Evolutionary conservation across 148 eudicot genomes (phyloP), one percentile per base, ranked within the genome.

Genomic region (Euryodendron excelsum): DNA sequence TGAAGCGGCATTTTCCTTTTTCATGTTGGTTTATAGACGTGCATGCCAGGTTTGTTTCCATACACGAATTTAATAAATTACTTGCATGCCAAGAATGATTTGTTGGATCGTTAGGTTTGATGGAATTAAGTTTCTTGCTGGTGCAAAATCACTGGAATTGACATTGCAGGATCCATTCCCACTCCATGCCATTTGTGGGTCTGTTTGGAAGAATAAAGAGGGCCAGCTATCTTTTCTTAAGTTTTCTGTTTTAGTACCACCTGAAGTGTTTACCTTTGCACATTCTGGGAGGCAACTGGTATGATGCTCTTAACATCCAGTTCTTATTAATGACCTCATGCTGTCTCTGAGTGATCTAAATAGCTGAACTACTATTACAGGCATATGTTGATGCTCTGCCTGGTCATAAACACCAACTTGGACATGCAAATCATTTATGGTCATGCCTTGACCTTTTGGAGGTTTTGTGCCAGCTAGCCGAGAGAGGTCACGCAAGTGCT

Each of bases 141-240:
- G 27, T 55, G 6, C 25, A 23, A 14, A 68, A 39, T 2, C 30
- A 50, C 31, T 63, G 61, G 25, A 45, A 52, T 28, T 15, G 9
- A 64, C 15, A 8, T 70, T 89, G 76, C 83, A 95, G 99, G 97
- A 95, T 67, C 85, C 93, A n/a, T 95, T 93, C 83, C 99, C 99
- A 28, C 87, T 95, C 36, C 83, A 79, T 85, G 91, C 96, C 77
- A 72, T 95, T 77, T 93, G 94, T 78, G 96, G 94, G 25, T 91
- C 89, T 52, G 87, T 91, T 31, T 96, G 99, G 99, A 91, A 87
- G 78, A 91, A 93, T 75, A 82, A 89, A 30, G 99, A 96, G 85
- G 98, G 98, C 55, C 99, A 96, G 79, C 80, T 96, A 58, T 96
- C 99, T 77, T 90, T 94, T 83, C 92, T 96, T 27, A 90, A 90